Evolutionary conservation across 139 green algal genomes (phyloP).

Genomic region (Closterium sp.): DNA sequence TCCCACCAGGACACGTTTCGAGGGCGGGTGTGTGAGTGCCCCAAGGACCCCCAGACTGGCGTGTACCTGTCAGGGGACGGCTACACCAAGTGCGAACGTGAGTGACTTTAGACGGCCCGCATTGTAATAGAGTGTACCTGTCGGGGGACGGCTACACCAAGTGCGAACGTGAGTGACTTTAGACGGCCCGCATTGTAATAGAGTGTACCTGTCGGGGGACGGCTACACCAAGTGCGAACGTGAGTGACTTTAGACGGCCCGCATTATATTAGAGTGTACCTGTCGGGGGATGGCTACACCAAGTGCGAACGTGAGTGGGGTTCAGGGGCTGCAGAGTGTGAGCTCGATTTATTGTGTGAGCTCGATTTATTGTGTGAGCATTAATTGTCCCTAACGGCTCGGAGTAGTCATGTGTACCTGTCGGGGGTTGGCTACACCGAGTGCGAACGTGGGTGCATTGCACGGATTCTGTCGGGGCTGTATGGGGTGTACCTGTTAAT

Average conservation of each 20-base stretch:
- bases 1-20: slow-evolving; percentile 68
- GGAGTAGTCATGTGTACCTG: slow-evolving; percentile 9
- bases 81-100: slow-evolving; percentile 72
- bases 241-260: not conserved
- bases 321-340: not conserved
- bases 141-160: too few relatives aligned
- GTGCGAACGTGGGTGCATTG: not conserved
- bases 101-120: too few relatives aligned
- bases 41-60: slow-evolving; percentile 59
- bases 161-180: too few relatives aligned
- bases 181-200: too few relatives aligned
- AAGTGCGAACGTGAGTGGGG: not conserved
- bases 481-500: too few relatives aligned
- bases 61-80: slow-evolving; percentile 64
- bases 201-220: slow-evolving; percentile 64
- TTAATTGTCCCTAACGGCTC: slow-evolving; percentile 60
- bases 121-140: too few relatives aligned
- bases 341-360: not conserved
- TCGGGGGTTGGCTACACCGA: not conserved
- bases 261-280: too few relatives aligned
- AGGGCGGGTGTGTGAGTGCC: slow-evolving; percentile 77
- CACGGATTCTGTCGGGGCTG: not conserved
- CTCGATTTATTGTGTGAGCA: too few relatives aligned
- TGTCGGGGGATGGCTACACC: too few relatives aligned
- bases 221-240: slow-evolving; percentile 75